phyloP scores from a whole-genome alignment of 805 yeast species.

The Candida namnaoensis region DNA sequence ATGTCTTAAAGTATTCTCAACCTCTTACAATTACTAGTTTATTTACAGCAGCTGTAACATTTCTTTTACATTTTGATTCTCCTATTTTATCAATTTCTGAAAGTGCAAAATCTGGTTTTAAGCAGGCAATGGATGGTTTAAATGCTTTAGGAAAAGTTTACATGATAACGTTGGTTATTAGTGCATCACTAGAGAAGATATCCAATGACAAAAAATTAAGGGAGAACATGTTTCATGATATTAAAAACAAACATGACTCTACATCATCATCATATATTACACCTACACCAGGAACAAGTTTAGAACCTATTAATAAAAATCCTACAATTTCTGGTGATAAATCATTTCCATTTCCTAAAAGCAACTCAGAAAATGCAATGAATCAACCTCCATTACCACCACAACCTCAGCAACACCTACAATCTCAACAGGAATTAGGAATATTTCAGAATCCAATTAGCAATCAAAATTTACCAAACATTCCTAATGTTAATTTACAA shows the following conservation, averaged over 20 bases:
- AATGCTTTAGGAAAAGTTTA: slow-evolving; percentile 39
- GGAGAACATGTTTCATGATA: slow-evolving; percentile 7
- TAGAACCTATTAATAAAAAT: background rate
- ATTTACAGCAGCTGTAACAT: slow-evolving; percentile 60
- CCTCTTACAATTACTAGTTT: slow-evolving; percentile 50
- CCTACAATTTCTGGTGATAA: background rate
- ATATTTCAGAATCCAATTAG: no score
- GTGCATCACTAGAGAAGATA: slow-evolving; percentile 36
- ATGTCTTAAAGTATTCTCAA: slow-evolving; percentile 44
- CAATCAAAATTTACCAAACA: no score
- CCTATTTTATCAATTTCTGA: slow-evolving; percentile 23
- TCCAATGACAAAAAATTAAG: slow-evolving; percentile 23
- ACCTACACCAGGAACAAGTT: no score
- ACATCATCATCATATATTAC: no score
- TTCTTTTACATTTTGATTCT: slow-evolving; percentile 57
- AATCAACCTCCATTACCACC: no score
- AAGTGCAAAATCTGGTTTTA: slow-evolving; percentile 26
- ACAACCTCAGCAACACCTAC: no score
- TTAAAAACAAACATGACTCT: no score
- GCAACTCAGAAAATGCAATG: no score
- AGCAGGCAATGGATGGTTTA: slow-evolving; percentile 23
- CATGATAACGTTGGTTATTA: slow-evolving; percentile 42
- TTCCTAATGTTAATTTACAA: no score
- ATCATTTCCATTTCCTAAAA: no score
- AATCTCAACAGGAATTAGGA: no score